Evolutionary conservation across 768 basidiomycete species (phyloP).

Genomic region (Rhodotorula babjevae): DNA sequence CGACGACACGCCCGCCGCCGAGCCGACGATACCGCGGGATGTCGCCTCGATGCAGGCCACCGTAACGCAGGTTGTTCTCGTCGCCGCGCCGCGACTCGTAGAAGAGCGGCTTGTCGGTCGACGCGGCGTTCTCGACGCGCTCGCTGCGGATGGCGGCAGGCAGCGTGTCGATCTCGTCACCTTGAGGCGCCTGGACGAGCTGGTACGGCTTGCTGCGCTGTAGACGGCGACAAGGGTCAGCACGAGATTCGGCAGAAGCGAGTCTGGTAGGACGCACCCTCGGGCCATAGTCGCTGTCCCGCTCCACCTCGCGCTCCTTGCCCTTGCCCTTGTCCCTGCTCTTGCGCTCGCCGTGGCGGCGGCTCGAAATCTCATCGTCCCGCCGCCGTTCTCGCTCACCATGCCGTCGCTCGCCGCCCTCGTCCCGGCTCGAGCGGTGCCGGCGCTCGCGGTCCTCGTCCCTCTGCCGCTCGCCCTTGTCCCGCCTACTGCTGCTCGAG

Average conservation of each 20-base stretch:
- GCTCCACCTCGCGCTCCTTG: not conserved
- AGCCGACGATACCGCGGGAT: conserved; percentile 19
- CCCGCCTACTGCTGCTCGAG: not conserved
- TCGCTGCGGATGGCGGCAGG: not conserved
- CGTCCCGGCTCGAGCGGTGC: not conserved
- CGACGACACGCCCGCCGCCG: conserved; percentile 26
- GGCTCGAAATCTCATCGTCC: not conserved
- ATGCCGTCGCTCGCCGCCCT: not conserved
- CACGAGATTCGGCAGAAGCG: accelerated
- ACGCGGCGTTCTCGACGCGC: not conserved
- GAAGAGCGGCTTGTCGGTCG: conserved; percentile 19
- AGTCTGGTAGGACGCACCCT: not conserved
- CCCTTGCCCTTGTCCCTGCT: not conserved
- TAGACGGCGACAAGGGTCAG: not conserved
- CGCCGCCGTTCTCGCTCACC: not conserved
- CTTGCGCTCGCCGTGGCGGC: not conserved
- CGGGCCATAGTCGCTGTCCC: conserved; percentile 3
- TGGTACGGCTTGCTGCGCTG: conserved; percentile 14
- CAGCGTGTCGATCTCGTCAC: not conserved
- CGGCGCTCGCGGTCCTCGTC: not conserved
- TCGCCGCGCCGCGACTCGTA: conserved; percentile 34
- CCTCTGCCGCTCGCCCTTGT: not conserved
- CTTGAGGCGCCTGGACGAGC: not conserved
- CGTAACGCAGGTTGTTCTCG: conserved; percentile 32
- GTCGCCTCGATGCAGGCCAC: conserved; percentile 34